Evolutionary conservation across 352 stramenopile genomes (phyloP), one percentile per base, ranked within the genome.

Genomic region (Pythium grandisporangium): DNA sequence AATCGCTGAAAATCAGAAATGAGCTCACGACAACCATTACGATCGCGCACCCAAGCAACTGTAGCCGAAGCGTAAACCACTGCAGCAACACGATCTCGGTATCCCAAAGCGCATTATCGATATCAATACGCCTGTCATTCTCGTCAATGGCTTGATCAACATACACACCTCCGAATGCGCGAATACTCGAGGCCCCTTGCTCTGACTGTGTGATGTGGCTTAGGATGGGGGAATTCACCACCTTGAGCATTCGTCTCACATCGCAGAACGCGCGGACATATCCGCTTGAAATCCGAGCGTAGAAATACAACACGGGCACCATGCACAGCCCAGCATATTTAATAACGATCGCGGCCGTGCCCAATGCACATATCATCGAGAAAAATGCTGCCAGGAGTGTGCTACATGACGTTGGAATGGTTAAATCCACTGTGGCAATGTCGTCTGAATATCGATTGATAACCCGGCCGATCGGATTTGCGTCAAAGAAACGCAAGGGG

Each of bases 401-500:
- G 16, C 37, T 52, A 25, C 55, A 53, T 8, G 49, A 35, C 5
- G 45, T 48, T 17, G 60, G 57, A 13, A 75, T 20, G 37, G 84
- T 72, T 7, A 87, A 53, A 62, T 96, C 84, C 20, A 95, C 62
- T 25, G 79, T 79, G 43, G 87, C 71, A 55, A 93, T 87, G 52
- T 95, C 84, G 6, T 66, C 67, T 11, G 64, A 68, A 66, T 96
- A 98, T 11, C 92, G 70, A 45, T 92, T 95, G 10, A 96, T 27
- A 40, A 96, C 86, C 40, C 85, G 64, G 2, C 87, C 85, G 19
- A 93, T 65, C 5, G 88, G 91, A 44, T 91, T 96, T 5, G 66
- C 75, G 51, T 97, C 85, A 54, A 96, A 97, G 59, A 97, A 97
- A 3, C 71, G 54, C 27, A 96, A 72, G 5, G 89, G 86, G 14